Conservation (phyloP, 2,329 filamentous ascomycete species). For the Diaporthe helianthi region DNA sequence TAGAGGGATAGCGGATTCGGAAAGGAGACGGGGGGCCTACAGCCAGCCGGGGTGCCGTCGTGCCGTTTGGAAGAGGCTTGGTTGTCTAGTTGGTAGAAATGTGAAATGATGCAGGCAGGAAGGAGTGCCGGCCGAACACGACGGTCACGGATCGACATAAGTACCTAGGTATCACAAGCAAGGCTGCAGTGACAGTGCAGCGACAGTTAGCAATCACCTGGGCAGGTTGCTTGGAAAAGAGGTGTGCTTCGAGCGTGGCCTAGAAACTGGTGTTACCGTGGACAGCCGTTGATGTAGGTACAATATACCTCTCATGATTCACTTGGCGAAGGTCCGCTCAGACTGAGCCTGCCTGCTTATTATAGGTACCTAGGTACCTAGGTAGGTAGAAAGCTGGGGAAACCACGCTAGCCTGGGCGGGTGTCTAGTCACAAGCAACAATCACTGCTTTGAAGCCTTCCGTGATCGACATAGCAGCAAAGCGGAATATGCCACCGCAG, state of each 20-base stretch:
- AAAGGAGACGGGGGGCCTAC: neutral
- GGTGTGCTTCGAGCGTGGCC: neutral
- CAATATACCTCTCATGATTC: neutral
- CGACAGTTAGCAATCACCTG: neutral
- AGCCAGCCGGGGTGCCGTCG: constrained; percentile 10
- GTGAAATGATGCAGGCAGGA: neutral
- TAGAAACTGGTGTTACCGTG: neutral
- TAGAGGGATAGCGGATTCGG: neutral
- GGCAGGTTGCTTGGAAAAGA: neutral
- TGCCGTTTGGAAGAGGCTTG: neutral
- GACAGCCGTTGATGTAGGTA: neutral
- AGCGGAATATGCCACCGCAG: too few relatives aligned
- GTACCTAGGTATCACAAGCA: neutral
- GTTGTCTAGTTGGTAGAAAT: too few relatives aligned
- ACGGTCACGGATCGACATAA: neutral
- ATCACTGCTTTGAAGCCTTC: constrained; percentile 4
- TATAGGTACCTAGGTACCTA: too few relatives aligned
- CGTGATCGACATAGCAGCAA: neutral
- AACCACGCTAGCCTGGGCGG: constrained; percentile 12
- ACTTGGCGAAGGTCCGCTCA: constrained; percentile 11
- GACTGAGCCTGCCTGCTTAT: neutral
- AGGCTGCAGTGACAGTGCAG: neutral
- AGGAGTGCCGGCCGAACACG: neutral
- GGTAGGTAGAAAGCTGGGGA: constrained; percentile 17
- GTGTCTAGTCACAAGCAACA: constrained; percentile 8